phyloP scores from a whole-genome alignment of 192 early-diverging fungal genomes.

The Piromyces finnis region DNA sequence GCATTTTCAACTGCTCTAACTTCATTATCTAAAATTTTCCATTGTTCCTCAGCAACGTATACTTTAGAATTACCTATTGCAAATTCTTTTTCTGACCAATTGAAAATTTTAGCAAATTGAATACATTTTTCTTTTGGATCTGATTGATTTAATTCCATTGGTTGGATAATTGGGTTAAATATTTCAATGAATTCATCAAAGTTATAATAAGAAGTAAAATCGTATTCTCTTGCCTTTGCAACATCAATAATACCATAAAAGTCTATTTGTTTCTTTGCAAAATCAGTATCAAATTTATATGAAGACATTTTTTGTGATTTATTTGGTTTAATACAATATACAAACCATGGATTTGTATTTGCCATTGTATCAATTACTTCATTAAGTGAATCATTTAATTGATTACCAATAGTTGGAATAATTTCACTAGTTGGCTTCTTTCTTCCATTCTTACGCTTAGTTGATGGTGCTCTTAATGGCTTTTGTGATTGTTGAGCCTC shows the following conservation, averaged over 20 bases:
- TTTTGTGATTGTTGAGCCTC: neutral
- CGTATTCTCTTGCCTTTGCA: neutral
- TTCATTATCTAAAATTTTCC: neutral
- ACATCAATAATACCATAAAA: neutral
- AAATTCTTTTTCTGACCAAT: neutral
- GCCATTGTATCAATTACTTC: neutral
- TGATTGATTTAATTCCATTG: neutral
- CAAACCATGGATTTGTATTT: neutral
- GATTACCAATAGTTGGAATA: neutral
- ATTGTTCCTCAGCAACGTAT: neutral
- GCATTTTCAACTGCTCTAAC: neutral
- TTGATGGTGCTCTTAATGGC: neutral
- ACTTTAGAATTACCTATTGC: neutral
- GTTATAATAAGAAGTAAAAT: neutral
- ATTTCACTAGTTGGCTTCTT: neutral
- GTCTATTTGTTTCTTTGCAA: neutral
- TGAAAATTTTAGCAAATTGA: neutral
- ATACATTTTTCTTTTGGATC: neutral
- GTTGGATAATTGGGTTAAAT: neutral
- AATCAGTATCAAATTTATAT: neutral
- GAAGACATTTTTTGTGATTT: neutral
- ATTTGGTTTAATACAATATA: neutral
- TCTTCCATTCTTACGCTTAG: neutral
- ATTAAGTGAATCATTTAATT: neutral
- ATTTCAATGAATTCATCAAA: neutral